Evolutionary conservation across 2,329 filamentous ascomycete species (phyloP).

Genomic region (Aspergillus glaucus): DNA sequence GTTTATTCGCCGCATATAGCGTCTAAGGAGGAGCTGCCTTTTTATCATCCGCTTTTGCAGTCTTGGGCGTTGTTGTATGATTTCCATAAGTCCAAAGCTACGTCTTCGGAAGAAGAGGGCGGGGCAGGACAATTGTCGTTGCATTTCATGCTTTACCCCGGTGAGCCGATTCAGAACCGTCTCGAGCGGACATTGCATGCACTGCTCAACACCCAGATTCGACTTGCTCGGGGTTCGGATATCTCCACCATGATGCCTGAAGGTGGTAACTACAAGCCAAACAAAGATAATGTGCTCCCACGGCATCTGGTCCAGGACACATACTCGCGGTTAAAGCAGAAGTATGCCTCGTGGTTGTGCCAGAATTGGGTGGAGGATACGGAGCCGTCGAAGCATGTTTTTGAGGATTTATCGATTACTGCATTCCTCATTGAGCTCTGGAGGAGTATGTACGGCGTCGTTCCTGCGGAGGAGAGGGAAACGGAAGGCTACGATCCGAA

Average conservation of each 20-base stretch:
- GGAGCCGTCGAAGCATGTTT: conserved; percentile 85
- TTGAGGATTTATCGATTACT: conserved; percentile 86
- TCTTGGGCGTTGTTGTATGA: conserved; percentile 71
- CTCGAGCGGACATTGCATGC: conserved; percentile 34
- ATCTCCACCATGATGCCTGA: conserved; percentile 2
- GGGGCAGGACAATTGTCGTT: conserved; percentile 41
- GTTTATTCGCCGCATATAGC: conserved; percentile 71
- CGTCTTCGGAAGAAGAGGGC: conserved; percentile 18
- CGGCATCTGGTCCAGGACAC: conserved; percentile 74
- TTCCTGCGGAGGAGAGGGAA: conserved; percentile 14
- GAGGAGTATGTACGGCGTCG: conserved; percentile 66
- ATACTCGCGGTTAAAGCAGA: conserved; percentile 71
- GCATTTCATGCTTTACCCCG: conserved; percentile 46
- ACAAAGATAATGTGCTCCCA: conserved; percentile 75
- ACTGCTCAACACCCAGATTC: conserved; percentile 32
- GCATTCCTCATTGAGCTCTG: conserved; percentile 91
- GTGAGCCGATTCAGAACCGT: conserved; percentile 30
- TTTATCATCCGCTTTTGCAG: conserved; percentile 76
- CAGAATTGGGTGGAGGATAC: conserved; percentile 79
- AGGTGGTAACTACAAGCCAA: conserved; percentile 66
- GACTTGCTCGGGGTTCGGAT: conserved; percentile 23
- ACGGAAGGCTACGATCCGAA: conserved; percentile 6
- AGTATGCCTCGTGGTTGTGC: conserved; percentile 66
- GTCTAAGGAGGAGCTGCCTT: conserved; percentile 61
- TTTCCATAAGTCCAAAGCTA: conserved; percentile 8